phyloP scores from a whole-genome alignment of 306 rosid species.

The Quercus parvula region DNA sequence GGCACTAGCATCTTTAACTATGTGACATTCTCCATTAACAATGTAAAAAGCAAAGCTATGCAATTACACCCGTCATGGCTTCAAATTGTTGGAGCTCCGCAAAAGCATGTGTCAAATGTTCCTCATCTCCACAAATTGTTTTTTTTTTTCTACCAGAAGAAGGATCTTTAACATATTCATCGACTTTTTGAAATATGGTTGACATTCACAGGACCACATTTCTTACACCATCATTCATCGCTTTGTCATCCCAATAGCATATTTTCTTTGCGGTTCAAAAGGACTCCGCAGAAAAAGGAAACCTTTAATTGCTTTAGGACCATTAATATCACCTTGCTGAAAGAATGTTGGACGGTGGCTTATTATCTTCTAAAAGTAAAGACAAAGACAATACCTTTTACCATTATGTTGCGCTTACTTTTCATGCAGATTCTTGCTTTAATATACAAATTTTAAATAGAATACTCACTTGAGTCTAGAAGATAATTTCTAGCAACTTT shows the following conservation, averaged over 20 bases:
- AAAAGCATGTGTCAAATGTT: conserved; percentile 9
- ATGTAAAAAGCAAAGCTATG: neutral
- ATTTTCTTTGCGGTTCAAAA: conserved; percentile 30
- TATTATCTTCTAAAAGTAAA: neutral
- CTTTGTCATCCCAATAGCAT: conserved; percentile 25
- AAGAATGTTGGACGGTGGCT: neutral
- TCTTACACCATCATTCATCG: conserved; percentile 2
- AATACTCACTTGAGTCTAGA: neutral
- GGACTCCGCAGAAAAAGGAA: neutral
- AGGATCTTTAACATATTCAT: conserved; percentile 11
- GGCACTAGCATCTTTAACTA: no score
- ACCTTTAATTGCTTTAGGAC: conserved; percentile 19
- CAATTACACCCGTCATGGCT: neutral
- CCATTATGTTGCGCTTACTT: neutral
- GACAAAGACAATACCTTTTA: neutral
- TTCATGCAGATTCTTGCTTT: neutral
- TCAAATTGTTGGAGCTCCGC: conserved; percentile 13
- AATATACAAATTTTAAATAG: neutral
- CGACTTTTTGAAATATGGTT: conserved; percentile 21
- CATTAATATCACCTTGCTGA: neutral
- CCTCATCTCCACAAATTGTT: conserved; percentile 17
- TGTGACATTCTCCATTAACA: no score
- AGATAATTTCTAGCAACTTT: neutral
- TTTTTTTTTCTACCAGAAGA: conserved; percentile 12
- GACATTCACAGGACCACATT: conserved; percentile 39